phyloP scores from a whole-genome alignment of 768 basidiomycete genomes.

The Myochromella boudieri region DNA sequence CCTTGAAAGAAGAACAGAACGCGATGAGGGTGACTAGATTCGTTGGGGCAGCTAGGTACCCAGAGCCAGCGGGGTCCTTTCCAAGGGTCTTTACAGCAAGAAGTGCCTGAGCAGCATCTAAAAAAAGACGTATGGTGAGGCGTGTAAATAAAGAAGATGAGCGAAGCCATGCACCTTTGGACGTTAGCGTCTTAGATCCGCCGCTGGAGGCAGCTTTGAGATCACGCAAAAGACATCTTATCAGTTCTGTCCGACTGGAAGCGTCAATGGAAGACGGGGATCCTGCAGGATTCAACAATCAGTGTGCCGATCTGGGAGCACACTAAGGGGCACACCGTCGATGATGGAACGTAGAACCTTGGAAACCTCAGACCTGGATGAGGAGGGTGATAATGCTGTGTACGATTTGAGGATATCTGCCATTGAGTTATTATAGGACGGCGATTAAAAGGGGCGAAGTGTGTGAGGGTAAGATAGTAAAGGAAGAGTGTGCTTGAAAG shows the following conservation, averaged over 20 bases:
- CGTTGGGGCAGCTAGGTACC: constrained; percentile 49
- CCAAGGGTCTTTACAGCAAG: constrained; percentile 75
- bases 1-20: constrained; percentile 52
- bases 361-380: constrained; percentile 44
- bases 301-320: too few species aligned
- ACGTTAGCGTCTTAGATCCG: constrained; percentile 45
- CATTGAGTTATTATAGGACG: constrained; percentile 32
- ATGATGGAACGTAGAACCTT: constrained; percentile 51
- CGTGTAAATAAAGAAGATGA: background rate
- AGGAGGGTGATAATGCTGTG: constrained; percentile 44
- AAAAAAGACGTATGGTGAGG: background rate
- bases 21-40: constrained; percentile 60
- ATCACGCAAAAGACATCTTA: constrained; percentile 61
- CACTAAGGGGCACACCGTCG: constrained; percentile 42
- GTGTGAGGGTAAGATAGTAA: background rate
- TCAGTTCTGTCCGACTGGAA: constrained; percentile 49
- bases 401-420: constrained; percentile 46
- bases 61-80: constrained; percentile 67
- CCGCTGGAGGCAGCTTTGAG: constrained; percentile 34
- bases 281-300: constrained; percentile 23
- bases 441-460: constrained; percentile 4
- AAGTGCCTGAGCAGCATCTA: constrained; percentile 70
- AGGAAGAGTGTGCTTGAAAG: background rate
- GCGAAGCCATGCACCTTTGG: constrained; percentile 59
- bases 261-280: constrained; percentile 47